Conservation (phyloP, 2,329 filamentous ascomycete species). For the Claviceps paspali region DNA sequence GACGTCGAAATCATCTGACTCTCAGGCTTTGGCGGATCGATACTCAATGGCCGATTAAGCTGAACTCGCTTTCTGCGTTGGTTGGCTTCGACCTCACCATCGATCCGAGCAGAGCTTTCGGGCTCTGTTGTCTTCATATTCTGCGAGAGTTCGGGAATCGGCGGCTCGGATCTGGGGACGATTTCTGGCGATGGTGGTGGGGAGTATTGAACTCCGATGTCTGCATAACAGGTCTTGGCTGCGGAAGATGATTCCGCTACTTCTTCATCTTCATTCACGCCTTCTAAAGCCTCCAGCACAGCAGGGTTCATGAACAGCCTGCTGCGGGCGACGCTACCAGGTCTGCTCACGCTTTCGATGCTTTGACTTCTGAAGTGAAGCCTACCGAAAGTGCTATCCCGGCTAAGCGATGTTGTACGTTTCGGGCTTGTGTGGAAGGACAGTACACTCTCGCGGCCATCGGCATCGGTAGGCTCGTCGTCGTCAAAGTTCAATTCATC, state of each 20-base stretch:
- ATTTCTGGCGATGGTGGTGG: constrained; percentile 60
- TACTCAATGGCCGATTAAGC: constrained; percentile 31
- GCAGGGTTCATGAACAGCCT: constrained; percentile 37
- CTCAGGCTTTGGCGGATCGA: constrained; percentile 26
- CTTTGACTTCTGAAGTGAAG: constrained; percentile 42
- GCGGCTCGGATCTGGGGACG: constrained; percentile 22
- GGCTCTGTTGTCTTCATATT: constrained; percentile 25
- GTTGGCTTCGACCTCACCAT: constrained; percentile 55
- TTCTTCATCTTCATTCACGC: constrained; percentile 38
- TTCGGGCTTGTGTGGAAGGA: constrained; percentile 29
- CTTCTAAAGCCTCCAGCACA: constrained; percentile 40
- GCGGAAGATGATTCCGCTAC: constrained; percentile 15
- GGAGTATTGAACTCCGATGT: constrained; percentile 69
- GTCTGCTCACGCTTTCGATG: constrained; percentile 39
- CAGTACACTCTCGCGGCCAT: constrained; percentile 48
- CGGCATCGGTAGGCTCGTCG: constrained; percentile 52
- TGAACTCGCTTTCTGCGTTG: constrained; percentile 56
- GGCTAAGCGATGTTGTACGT: constrained; percentile 39
- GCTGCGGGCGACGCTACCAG: constrained; percentile 38
- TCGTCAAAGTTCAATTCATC: constrained; percentile 85
- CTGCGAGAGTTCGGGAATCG: constrained; percentile 23
- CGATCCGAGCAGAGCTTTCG: constrained; percentile 28
- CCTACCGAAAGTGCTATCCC: constrained; percentile 35
- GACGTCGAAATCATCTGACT: constrained; percentile 43
- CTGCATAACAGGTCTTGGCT: constrained; percentile 44